Evolutionary conservation across 75 land plant species (phyloP).

Genomic region (Ceratopteris richardii): DNA sequence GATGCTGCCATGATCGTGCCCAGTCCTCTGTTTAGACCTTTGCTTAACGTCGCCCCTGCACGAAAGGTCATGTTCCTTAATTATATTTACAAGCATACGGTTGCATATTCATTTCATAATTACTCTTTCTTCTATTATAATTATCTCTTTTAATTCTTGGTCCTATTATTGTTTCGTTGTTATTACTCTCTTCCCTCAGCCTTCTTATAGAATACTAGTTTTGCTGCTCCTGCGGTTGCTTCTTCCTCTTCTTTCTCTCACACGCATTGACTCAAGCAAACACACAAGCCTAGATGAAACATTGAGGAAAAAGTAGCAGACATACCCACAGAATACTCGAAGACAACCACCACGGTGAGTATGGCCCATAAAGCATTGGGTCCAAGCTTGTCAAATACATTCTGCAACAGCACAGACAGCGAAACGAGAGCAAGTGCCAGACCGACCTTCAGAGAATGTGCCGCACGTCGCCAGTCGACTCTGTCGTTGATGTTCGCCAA

Average conservation of each 20-base stretch:
- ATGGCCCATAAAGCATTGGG: constrained; percentile 60
- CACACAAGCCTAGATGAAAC: neutral
- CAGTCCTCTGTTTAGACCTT: constrained; percentile 64
- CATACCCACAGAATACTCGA: constrained; percentile 67
- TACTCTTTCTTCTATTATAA: too few relatives aligned
- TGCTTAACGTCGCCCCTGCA: constrained; percentile 64
- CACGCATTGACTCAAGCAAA: too few relatives aligned
- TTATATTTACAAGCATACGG: too few relatives aligned
- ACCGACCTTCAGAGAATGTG: constrained; percentile 48
- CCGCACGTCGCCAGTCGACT: constrained; percentile 18
- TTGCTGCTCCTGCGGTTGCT: too few relatives aligned
- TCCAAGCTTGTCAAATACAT: constrained; percentile 42
- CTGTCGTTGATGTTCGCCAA: too few relatives aligned
- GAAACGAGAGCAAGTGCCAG: constrained; percentile 46
- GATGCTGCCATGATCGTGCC: constrained; percentile 65
- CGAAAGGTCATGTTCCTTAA: too few relatives aligned
- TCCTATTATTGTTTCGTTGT: too few relatives aligned
- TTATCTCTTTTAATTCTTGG: too few relatives aligned
- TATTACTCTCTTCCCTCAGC: too few relatives aligned
- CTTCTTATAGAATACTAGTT: too few relatives aligned
- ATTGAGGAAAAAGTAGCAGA: neutral
- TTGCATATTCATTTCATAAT: too few relatives aligned
- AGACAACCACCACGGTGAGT: constrained; percentile 64
- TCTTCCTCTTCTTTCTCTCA: too few relatives aligned
- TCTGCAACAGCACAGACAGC: constrained; percentile 34